Percentiles rank a stretch among this genome's conserved stretches.
phyloP scores from a whole-genome alignment of 768 basidiomycete species.

The Clavaria fumosa region DNA sequence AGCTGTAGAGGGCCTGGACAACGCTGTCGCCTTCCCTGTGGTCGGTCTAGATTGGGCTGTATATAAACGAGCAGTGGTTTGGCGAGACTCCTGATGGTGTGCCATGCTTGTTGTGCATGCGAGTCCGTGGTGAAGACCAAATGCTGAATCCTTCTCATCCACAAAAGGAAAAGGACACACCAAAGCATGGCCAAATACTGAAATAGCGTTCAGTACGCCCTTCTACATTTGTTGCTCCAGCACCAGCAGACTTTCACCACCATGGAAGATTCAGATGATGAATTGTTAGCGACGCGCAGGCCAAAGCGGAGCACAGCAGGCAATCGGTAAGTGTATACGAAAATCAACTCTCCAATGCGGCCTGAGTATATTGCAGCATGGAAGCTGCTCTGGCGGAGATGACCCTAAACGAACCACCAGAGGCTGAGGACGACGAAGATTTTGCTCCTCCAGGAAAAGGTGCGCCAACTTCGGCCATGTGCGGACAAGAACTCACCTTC shows the following conservation, averaged over 20 bases:
- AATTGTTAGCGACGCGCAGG: constrained; percentile 40
- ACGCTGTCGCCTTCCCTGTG: too few species aligned
- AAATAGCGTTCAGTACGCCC: background rate
- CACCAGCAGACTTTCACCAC: background rate
- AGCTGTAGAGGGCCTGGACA: too few species aligned
- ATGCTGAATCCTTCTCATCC: too few species aligned
- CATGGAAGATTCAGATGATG: constrained; percentile 21
- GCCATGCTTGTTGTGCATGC: too few species aligned
- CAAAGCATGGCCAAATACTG: too few species aligned
- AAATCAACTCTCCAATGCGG: background rate
- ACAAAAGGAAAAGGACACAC: too few species aligned
- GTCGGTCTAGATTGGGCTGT: too few species aligned
- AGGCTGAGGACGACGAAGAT: constrained; percentile 60
- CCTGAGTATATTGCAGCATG: constrained; percentile 34
- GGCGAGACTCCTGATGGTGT: too few species aligned
- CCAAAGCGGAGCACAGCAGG: constrained; percentile 63
- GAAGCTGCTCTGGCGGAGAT: constrained; percentile 64
- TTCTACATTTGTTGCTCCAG: too few species aligned
- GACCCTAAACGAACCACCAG: constrained; percentile 38
- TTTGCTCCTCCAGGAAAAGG: constrained; percentile 56
- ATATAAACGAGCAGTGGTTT: too few species aligned
- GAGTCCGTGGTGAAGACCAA: too few species aligned
- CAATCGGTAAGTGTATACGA: constrained; percentile 36
- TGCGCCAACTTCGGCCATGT: constrained; percentile 15
- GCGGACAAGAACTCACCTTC: too few species aligned